phyloP scores from a whole-genome alignment of 2,329 filamentous ascomycete species.

The Coniella lustricola region DNA sequence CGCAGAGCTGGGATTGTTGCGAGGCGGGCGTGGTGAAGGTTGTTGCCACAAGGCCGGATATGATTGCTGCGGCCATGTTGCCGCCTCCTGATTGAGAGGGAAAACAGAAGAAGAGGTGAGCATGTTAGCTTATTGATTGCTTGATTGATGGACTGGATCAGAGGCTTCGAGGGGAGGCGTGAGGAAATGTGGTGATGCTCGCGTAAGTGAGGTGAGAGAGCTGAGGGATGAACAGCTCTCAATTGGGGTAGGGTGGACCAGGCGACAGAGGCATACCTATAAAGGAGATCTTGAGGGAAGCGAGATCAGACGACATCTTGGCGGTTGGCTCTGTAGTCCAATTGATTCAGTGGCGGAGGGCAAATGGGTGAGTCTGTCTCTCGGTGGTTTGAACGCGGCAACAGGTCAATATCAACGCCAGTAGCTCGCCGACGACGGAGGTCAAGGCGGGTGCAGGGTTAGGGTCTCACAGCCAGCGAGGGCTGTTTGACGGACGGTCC shows the following conservation, averaged over 20 bases:
- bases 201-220: too few species aligned
- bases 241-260: too few species aligned
- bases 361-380: neutral
- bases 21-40: constrained; percentile 29
- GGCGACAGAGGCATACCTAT: constrained; percentile 15
- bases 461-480: too few species aligned
- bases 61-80: constrained; percentile 48
- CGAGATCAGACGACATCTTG: constrained; percentile 13
- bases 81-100: constrained; percentile 30
- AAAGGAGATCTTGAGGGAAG: constrained; percentile 15
- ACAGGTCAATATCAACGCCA: neutral
- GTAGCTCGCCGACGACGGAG: neutral
- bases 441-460: neutral
- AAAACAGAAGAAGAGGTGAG: neutral
- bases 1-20: constrained; percentile 32
- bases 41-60: constrained; percentile 39
- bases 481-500: too few species aligned
- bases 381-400: neutral
- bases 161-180: too few species aligned
- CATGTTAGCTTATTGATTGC: neutral
- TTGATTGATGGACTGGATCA: too few species aligned
- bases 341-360: neutral
- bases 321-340: neutral
- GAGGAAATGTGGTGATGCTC: too few species aligned
- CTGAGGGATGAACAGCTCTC: too few species aligned